phyloP scores from a whole-genome alignment of 495 filamentous ascomycete species.

The Glonium stellatum region DNA sequence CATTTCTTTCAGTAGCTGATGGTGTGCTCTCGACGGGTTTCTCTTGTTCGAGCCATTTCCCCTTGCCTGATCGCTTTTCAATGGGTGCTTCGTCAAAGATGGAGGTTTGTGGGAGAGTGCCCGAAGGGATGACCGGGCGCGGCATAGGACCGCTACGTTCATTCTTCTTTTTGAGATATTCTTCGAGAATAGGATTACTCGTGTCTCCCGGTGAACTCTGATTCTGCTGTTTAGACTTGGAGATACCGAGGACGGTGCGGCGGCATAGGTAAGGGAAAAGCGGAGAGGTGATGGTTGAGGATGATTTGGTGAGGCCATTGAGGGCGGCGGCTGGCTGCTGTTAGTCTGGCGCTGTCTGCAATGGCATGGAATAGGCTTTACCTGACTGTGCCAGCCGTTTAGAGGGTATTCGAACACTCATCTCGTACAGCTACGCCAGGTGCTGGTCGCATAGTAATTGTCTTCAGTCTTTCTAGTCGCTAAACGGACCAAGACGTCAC shows the following conservation, averaged over 20 bases:
- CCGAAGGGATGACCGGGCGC: slow-evolving; percentile 8
- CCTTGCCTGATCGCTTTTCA: not conserved
- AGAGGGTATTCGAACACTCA: slow-evolving; percentile 22
- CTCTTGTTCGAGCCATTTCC: slow-evolving; percentile 10
- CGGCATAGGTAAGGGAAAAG: not conserved
- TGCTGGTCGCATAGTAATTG: not conserved
- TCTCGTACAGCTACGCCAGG: not conserved
- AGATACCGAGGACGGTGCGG: slow-evolving; percentile 1
- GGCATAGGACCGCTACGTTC: not conserved
- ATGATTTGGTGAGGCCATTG: not conserved
- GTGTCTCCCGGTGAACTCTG: not conserved
- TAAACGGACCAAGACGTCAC: not conserved
- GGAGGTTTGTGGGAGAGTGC: slow-evolving; percentile 43
- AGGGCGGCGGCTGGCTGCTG: slow-evolving; percentile 6
- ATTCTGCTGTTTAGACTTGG: not conserved
- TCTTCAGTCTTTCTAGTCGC: not conserved
- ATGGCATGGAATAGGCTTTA: not conserved
- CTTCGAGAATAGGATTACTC: slow-evolving; percentile 32
- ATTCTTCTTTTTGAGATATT: slow-evolving; percentile 25
- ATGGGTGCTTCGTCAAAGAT: slow-evolving; percentile 53
- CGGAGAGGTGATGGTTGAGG: not conserved
- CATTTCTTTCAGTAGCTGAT: slow-evolving; percentile 3
- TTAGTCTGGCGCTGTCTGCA: not conserved
- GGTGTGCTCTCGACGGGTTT: not conserved
- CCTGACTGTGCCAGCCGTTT: slow-evolving; percentile 19